Percentiles rank a stretch among this genome's conserved stretches.
Evolutionary conservation across 164 flowering plant genomes (phyloP).

Genomic region (Euptelea pleiosperma): DNA sequence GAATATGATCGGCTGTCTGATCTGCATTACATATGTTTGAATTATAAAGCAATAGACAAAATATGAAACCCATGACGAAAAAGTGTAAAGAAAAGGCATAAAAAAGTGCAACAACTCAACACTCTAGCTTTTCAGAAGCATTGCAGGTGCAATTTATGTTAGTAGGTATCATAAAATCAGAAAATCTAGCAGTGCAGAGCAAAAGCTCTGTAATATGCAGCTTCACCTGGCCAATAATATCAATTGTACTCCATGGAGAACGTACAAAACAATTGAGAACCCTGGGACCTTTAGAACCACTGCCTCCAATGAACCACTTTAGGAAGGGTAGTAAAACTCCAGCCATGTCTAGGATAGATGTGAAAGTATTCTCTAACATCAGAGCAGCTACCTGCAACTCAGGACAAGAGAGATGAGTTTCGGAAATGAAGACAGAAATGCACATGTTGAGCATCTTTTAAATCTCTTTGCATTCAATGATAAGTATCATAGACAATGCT

Average conservation of each 20-base stretch:
- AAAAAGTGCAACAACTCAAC: neutral
- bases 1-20: slow-evolving; percentile 85
- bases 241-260: slow-evolving; percentile 95
- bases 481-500: too few species aligned
- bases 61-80: neutral
- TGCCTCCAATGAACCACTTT: slow-evolving; percentile 91
- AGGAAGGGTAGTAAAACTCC: slow-evolving; percentile 86
- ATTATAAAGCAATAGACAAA: slow-evolving; percentile 1
- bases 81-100: neutral
- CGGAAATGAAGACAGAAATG: neutral
- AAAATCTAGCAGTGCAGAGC: neutral
- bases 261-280: slow-evolving; percentile 82
- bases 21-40: slow-evolving; percentile 39
- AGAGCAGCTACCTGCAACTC: slow-evolving; percentile 67
- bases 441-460: neutral
- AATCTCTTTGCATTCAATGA: neutral
- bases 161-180: neutral
- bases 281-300: slow-evolving; percentile 67
- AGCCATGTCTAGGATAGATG: slow-evolving; percentile 98
- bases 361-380: slow-evolving; percentile 93
- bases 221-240: slow-evolving; percentile 76
- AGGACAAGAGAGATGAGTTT: neutral
- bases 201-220: slow-evolving; percentile 1
- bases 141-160: neutral
- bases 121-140: neutral